These are phyloP conservation scores for Polygonum aviculare DNA, from an alignment of 148 eudicot genomes.

Conservation along the genomic window DNA sequence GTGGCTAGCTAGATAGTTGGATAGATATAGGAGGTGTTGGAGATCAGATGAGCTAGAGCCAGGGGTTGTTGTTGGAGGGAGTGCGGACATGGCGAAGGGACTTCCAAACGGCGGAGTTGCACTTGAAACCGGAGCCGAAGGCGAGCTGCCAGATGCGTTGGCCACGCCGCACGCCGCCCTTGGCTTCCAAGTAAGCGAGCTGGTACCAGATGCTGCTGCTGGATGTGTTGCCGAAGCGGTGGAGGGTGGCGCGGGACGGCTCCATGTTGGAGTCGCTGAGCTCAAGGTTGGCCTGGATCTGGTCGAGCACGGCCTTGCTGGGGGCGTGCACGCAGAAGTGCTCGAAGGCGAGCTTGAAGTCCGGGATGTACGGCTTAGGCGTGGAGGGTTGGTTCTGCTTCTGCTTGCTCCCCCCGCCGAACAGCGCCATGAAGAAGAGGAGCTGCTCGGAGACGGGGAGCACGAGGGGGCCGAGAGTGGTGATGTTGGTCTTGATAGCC, in stretches of 20 bases:
- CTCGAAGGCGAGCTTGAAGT: slow-evolving; percentile 93
- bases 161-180: slow-evolving; percentile 49
- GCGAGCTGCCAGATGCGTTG: slow-evolving; percentile 90
- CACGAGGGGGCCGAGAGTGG: slow-evolving; percentile 88
- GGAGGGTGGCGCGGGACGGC: slow-evolving; percentile 60
- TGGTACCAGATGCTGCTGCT: slow-evolving; percentile 97
- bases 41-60: slow-evolving; percentile 26
- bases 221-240: slow-evolving; percentile 82
- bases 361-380: slow-evolving; percentile 75
- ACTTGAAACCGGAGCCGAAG: slow-evolving; percentile 83
- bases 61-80: slow-evolving; percentile 48
- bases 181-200: slow-evolving; percentile 76
- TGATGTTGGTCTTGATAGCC: slow-evolving; percentile 93
- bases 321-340: slow-evolving; percentile 89
- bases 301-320: slow-evolving; percentile 65
- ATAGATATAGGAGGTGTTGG: too few relatives aligned
- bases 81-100: slow-evolving; percentile 43
- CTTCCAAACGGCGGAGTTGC: slow-evolving; percentile 84
- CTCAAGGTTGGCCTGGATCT: slow-evolving; percentile 75
- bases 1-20: too few relatives aligned
- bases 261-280: slow-evolving; percentile 77
- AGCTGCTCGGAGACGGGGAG: slow-evolving; percentile 91
- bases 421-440: slow-evolving; percentile 56
- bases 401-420: slow-evolving; percentile 18
- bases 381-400: background rate